phyloP scores from a whole-genome alignment of 768 basidiomycete genomes.

The Boletus tomentosulus region DNA sequence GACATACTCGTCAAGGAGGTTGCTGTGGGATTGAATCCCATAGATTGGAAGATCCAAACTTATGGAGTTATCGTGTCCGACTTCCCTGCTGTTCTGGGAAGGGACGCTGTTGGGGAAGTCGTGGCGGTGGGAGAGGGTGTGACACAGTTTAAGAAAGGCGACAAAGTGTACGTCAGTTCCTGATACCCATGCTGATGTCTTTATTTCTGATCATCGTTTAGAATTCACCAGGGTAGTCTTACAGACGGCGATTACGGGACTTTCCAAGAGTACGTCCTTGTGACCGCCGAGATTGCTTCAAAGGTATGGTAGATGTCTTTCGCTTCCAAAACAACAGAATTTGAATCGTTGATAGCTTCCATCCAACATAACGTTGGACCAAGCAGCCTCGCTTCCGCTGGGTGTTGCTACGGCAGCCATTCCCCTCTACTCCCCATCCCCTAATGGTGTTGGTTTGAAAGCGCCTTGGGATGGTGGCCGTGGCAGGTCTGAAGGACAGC shows the following conservation, averaged over 20 bases:
- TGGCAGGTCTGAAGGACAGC: constrained; percentile 27
- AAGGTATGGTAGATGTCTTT: constrained; percentile 6
- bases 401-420: constrained; percentile 30
- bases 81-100: constrained; percentile 37
- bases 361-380: constrained; percentile 32
- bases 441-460: constrained; percentile 28
- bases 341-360: constrained; percentile 34
- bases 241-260: constrained; percentile 1
- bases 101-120: constrained; percentile 39
- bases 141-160: constrained; percentile 34
- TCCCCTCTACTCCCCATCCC: constrained; percentile 29
- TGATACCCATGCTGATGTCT: too few species aligned
- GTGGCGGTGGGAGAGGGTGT: constrained; percentile 40
- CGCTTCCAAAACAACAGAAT: neutral
- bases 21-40: constrained; percentile 42
- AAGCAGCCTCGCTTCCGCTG: constrained; percentile 37
- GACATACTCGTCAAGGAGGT: constrained; percentile 43
- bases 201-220: neutral
- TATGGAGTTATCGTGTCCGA: neutral
- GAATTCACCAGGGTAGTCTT: constrained; percentile 17
- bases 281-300: constrained; percentile 18
- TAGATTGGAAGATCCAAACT: constrained; percentile 34
- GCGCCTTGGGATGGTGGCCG: constrained; percentile 34
- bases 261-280: constrained; percentile 28
- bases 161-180: constrained; percentile 12